Evolutionary conservation across 2,329 filamentous ascomycete species (phyloP).

Genomic region (Cercospora sojina): DNA sequence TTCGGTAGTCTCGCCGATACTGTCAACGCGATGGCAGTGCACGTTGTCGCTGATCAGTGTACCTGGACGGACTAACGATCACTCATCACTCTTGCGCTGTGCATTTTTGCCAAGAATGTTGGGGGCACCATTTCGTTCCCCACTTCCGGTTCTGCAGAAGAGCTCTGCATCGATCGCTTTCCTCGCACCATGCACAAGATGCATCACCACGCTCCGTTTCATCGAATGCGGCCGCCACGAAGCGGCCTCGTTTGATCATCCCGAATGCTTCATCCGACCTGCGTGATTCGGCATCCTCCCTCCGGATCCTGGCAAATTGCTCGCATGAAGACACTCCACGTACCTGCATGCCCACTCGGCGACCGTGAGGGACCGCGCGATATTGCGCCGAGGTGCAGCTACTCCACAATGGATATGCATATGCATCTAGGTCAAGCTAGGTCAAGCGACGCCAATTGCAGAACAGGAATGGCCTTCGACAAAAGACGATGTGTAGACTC

Average conservation of each 20-base stretch:
- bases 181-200: neutral
- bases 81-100: neutral
- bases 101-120: neutral
- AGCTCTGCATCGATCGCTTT: neutral
- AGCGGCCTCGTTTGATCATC: neutral
- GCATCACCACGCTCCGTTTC: neutral
- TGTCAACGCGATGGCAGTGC: neutral
- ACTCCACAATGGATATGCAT: neutral
- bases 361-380: neutral
- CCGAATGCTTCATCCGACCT: neutral
- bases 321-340: neutral
- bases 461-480: neutral
- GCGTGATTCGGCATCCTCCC: neutral
- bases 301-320: neutral
- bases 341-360: neutral
- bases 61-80: neutral
- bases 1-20: too few relatives aligned
- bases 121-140: neutral
- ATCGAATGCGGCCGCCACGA: neutral
- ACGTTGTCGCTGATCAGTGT: neutral
- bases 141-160: neutral
- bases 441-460: conserved; percentile 10
- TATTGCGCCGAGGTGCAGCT: conserved; percentile 5
- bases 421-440: neutral
- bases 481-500: neutral